Percentiles rank a stretch among this genome's conserved stretches.
Conservation (phyloP, 78 protist species). For the Bigelowiella natans region DNA sequence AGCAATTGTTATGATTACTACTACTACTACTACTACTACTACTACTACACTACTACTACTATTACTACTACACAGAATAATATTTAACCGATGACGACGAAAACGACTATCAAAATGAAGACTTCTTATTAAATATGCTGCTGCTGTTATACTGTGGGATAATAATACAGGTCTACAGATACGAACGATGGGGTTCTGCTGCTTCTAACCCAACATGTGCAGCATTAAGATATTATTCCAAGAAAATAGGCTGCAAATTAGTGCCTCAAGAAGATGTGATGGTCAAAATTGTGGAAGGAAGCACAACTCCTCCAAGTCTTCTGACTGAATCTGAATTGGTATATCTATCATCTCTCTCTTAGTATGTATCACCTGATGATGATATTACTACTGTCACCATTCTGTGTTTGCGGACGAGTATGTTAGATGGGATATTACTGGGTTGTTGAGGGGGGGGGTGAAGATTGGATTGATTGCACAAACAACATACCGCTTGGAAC, state of each 20-base stretch:
- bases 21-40: no score
- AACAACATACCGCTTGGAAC: no score
- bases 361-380: not conserved
- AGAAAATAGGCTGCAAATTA: not conserved
- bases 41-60: no score
- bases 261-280: not conserved
- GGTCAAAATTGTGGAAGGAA: not conserved
- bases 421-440: no score
- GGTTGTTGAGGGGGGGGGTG: no score
- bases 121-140: not conserved
- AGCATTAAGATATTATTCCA: not conserved
- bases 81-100: no score
- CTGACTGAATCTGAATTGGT: not conserved
- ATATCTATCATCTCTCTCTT: not conserved
- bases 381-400: not conserved
- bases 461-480: no score
- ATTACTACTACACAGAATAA: no score
- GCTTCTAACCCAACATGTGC: not conserved
- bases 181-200: no score
- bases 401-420: not conserved
- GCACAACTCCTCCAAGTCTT: not conserved
- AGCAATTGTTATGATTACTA: no score
- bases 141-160: not conserved
- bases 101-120: not conserved
- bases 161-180: not conserved